Conservation (phyloP, 176 grass and related monocot species). For the Eragrostis nindensis region DNA sequence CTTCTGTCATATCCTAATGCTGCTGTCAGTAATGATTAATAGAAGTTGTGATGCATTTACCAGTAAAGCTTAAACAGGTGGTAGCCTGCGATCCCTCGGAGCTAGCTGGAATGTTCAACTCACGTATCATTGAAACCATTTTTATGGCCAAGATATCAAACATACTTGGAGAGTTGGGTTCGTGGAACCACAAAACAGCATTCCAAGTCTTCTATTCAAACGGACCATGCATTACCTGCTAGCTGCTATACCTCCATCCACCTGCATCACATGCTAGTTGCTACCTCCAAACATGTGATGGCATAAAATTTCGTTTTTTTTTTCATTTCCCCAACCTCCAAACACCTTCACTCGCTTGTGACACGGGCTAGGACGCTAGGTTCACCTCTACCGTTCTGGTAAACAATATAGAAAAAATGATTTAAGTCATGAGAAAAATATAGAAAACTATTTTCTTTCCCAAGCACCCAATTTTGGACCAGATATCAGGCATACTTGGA, state of each 20-base stretch:
- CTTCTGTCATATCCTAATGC: neutral
- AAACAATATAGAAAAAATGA: neutral
- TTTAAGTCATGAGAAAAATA: neutral
- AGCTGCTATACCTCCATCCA: neutral
- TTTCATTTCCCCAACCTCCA: neutral
- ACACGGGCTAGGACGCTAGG: neutral
- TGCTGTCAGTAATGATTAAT: neutral
- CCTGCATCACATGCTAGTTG: no score
- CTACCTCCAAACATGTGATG: neutral
- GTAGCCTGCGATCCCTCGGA: neutral
- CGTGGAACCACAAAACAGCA: no score
- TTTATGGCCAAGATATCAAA: conserved; percentile 19
- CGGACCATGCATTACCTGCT: conserved; percentile 2
- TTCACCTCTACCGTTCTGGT: neutral
- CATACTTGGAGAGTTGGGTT: no score
- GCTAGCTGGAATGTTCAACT: neutral
- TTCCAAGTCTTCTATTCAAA: neutral
- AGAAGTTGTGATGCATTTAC: neutral
- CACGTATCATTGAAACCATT: neutral
- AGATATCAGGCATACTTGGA: neutral
- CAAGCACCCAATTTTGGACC: conserved; percentile 9
- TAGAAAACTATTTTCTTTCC: neutral
- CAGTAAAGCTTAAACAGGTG: neutral
- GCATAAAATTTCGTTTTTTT: neutral
- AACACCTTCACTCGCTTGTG: neutral